A percentile compares a stretch with the other conserved stretches of the same genome.
These are phyloP conservation scores for Pestalotiopsis sp. DNA, from an alignment of 2,329 filamentous ascomycete species.

Conservation along the genomic window DNA sequence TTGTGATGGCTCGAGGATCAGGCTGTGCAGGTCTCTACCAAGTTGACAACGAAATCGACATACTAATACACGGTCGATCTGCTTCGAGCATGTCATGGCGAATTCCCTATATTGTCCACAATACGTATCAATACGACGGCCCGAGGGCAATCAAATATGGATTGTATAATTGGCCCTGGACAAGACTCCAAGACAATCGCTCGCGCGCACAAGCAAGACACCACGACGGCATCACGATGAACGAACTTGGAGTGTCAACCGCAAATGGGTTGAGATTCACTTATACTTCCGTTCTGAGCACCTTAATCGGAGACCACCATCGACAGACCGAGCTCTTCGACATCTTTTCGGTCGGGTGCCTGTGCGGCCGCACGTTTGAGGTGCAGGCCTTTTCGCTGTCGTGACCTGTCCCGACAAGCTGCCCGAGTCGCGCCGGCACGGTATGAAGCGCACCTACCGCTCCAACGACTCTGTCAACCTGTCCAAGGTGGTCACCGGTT, in stretches of 20 bases:
- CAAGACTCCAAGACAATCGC: not conserved
- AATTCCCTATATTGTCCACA: not conserved
- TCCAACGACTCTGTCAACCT: constrained; percentile 15
- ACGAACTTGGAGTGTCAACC: not conserved
- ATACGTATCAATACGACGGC: not conserved
- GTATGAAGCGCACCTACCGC: constrained; percentile 17
- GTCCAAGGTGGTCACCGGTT: not conserved
- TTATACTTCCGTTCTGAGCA: not conserved
- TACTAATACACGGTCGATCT: not conserved
- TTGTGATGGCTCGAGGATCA: not conserved
- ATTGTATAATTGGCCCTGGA: not conserved
- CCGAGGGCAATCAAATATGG: not conserved
- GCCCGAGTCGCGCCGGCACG: constrained; percentile 12
- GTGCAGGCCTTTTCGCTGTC: constrained; percentile 18
- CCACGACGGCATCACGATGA: not conserved
- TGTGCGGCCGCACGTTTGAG: constrained; percentile 8
- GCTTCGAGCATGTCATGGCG: not conserved
- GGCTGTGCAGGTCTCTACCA: not conserved
- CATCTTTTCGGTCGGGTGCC: constrained; percentile 15
- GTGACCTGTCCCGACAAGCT: constrained; percentile 12
- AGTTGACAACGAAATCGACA: not conserved
- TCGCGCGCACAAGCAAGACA: not conserved
- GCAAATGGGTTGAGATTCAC: not conserved
- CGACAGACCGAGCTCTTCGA: constrained; percentile 15
- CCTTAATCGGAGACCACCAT: not conserved